A percentile compares a stretch with the other conserved stretches of the same genome.
Conservation (phyloP, 352 stramenopile species). For the Peronosclerospora sorghi region DNA sequence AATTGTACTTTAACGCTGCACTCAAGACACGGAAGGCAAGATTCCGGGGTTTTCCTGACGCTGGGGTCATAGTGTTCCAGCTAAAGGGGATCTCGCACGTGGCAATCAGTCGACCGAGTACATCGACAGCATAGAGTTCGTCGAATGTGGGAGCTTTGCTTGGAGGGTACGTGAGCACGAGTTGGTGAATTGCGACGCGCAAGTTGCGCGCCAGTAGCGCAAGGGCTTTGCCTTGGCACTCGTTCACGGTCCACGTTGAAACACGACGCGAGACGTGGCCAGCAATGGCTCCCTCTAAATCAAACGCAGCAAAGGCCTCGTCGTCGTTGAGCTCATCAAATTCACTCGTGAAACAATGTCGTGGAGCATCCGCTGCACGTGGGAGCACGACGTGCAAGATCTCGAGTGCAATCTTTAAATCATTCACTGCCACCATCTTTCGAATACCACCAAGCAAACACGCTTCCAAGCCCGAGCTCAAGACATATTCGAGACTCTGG, state of each 20-base stretch:
- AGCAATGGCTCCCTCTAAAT: conserved; percentile 23
- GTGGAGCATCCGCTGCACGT: conserved; percentile 17
- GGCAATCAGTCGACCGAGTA: conserved; percentile 49
- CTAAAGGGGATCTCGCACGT: conserved; percentile 48
- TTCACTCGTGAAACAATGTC: conserved; percentile 23
- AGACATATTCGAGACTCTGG: conserved; percentile 29
- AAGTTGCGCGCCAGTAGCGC: conserved; percentile 25
- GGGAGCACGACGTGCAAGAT: conserved; percentile 42
- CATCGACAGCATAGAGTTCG: conserved; percentile 58
- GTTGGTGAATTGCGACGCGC: conserved; percentile 33
- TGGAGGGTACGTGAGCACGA: conserved; percentile 41
- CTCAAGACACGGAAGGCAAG: conserved; percentile 47
- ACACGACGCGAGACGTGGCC: background rate
- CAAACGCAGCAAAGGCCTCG: conserved; percentile 21
- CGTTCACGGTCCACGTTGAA: conserved; percentile 14
- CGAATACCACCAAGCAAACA: conserved; percentile 34
- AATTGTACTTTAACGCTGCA: conserved; percentile 44
- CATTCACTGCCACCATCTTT: conserved; percentile 17
- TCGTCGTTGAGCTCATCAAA: conserved; percentile 43
- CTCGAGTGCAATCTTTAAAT: conserved; percentile 38
- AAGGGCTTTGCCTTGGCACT: conserved; percentile 18
- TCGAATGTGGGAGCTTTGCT: conserved; percentile 20
- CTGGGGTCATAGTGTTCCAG: conserved; percentile 35
- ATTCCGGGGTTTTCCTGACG: conserved; percentile 33
- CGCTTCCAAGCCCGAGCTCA: conserved; percentile 29